Evolutionary conservation across 2,329 filamentous ascomycete species (phyloP), one percentile per base, ranked within the genome.

Genomic region (Blastomyces gilchristii): DNA sequence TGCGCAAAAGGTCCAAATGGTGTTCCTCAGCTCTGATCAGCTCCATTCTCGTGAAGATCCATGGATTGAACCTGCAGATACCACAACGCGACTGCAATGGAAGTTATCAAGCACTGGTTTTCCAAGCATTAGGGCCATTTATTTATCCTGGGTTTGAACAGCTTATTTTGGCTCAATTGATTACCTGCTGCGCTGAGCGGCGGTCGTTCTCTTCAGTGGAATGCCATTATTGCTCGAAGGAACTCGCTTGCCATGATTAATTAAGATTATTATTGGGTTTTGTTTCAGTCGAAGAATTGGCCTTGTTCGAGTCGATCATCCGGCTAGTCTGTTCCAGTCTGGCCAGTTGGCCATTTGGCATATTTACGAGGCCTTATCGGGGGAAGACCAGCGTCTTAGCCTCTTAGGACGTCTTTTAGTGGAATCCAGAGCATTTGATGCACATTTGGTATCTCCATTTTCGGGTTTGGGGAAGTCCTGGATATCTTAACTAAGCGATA

Each of bases 381-480:
- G 34, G 54, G 5, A n/a, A 57, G 37, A 7, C n/a, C 54, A 14
- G 54, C 11, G 37, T 43, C n/a, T 37, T 22, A 16, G 54, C n/a
- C 11, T 57, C n/a, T 22, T 22, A 14, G 37, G 25, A 12, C n/a
- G 2, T 43, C 9, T 25, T 57, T 12, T 41, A 49, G 57, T 22
- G 14, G 34, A 57, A 57, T 47, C 57, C 41, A 49, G 57, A 59
- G 57, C 57, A 22, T 22, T 34, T 49, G 57, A 49, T 47, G 57
- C 41, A 43, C 43, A 49, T 41, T 59, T 31, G 41, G 37, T 45
- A 47, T 59, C 41, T 59, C 41, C 41, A 39, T 59, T 59, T 43
- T 47, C 22, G 41, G 57, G 41, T 1, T 9, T 31, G 43, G 47
- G 18, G 22, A 41, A 28, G 39, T 59, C 57, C 57, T 59, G 31